Percentiles rank a stretch among this genome's conserved stretches.
phyloP scores from a whole-genome alignment of 371 early-diverging fungal genomes.

The Apophysomyces sp. region DNA sequence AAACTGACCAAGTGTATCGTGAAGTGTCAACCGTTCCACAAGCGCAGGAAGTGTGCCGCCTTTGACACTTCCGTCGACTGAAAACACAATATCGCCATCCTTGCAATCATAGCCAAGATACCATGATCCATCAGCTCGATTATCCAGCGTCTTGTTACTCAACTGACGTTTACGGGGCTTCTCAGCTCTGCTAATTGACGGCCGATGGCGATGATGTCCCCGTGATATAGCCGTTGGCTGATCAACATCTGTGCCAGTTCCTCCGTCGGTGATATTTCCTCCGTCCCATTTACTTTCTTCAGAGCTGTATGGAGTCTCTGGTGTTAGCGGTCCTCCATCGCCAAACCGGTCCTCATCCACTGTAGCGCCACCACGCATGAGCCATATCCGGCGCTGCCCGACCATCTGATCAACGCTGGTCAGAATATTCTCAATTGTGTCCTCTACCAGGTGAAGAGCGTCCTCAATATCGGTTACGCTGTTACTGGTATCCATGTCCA shows the following conservation, averaged over 20 bases:
- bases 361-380: conserved; percentile 27
- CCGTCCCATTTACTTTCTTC: conserved; percentile 86
- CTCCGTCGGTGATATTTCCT: conserved; percentile 75
- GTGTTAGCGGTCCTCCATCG: neutral
- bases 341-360: conserved; percentile 6
- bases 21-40: conserved; percentile 87
- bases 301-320: conserved; percentile 53
- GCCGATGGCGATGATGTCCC: conserved; percentile 14
- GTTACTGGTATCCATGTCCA: conserved; percentile 30
- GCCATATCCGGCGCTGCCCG: conserved; percentile 35
- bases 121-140: conserved; percentile 3
- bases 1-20: conserved; percentile 58
- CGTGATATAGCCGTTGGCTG: conserved; percentile 9
- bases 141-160: neutral
- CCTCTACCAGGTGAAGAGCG: conserved; percentile 38
- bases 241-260: neutral
- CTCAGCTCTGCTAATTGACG: conserved; percentile 9
- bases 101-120: conserved; percentile 69
- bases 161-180: conserved; percentile 5
- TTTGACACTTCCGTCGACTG: conserved; percentile 77
- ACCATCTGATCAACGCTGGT: conserved; percentile 37
- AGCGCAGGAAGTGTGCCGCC: conserved; percentile 85
- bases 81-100: conserved; percentile 72
- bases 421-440: conserved; percentile 37
- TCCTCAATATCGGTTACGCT: conserved; percentile 40